Base-by-base conservation (phyloP, 2,329 filamentous ascomycete species). In the Phialocephala sp. region DNA sequence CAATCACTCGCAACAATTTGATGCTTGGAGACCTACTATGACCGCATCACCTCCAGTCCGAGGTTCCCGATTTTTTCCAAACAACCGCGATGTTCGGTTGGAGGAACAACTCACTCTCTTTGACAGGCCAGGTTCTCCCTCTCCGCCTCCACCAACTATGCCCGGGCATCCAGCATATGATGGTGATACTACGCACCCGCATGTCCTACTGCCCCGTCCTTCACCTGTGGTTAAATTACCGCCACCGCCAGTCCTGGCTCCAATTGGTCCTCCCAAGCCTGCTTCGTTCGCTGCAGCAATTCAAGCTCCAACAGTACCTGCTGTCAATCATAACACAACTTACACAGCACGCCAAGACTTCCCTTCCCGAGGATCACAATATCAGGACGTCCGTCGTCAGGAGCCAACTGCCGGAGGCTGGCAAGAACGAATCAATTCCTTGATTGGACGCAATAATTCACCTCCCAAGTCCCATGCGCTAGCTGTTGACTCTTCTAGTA, bases 391-490 rank as follows among this genome's bases (percentile, higher is more conserved):
- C 18, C 81, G 72, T 37, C 70, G 69, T 64, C 69, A 71, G 41
- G 69, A 72, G 36, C 59, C 69, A 59, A 36, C 68, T 24, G 68
- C 59, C 79, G 50, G 66, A 71, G 80, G 84, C 62, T 94, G 93
- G 93, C 93, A 97, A 77, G 89, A 91, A 72, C 89, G 89, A 73
- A 93, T 97, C 77, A 93, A 97, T 77, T 89, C 85, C 55, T 84
- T 97, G 54, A 86, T 88, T 71, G 87, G 87, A n/a, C 80, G 81
- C 45, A 93, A 91, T 75, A 83, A 87, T 6, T 74, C 78, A 8
- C 82, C 82, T 15, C 82, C 84, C 55, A 88, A 84, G 72, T 82
- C 85, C 65, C 82, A 90, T 65, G 84, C 86, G 59, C 81, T 90
- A 63, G 84, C 86, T 59, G 85, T 92, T 45, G 85, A 90, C 67